phyloP scores from a whole-genome alignment of 2,329 filamentous ascomycete species.

The Ophioceras dolichostomum region DNA sequence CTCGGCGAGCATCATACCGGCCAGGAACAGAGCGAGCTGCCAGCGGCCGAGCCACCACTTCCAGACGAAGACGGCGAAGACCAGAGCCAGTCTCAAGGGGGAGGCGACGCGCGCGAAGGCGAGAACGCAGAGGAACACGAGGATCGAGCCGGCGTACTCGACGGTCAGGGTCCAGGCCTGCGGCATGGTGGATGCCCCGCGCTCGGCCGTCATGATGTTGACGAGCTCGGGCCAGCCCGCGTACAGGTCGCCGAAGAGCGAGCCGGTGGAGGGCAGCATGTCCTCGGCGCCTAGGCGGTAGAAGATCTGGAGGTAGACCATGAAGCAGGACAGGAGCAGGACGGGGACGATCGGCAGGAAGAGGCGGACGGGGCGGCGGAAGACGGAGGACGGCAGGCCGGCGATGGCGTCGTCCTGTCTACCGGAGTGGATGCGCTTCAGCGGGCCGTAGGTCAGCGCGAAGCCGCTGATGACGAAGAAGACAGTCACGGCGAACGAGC shows the following conservation, averaged over 20 bases:
- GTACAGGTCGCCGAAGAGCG: conserved; percentile 13
- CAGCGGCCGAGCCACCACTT: neutral
- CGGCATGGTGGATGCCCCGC: conserved; percentile 5
- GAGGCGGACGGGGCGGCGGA: conserved; percentile 33
- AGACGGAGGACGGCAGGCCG: conserved; percentile 30
- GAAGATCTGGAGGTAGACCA: conserved; percentile 20
- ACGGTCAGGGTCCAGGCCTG: conserved; percentile 36
- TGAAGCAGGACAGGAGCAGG: conserved; percentile 23
- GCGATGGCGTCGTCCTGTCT: conserved; percentile 22
- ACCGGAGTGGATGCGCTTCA: conserved; percentile 25
- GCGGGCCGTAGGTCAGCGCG: conserved; percentile 29
- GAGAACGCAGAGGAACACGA: conserved; percentile 26
- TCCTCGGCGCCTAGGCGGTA: conserved; percentile 22
- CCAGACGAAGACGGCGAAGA: neutral
- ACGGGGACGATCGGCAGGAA: conserved; percentile 31
- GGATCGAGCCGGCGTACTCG: conserved; percentile 31
- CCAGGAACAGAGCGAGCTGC: neutral
- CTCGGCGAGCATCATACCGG: neutral
- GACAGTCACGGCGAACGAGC: conserved; percentile 34
- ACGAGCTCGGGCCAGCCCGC: neutral
- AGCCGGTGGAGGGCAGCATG: conserved; percentile 18
- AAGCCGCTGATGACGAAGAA: conserved; percentile 40
- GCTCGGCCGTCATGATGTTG: neutral
- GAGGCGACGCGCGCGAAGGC: conserved; percentile 9
- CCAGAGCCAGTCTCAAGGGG: neutral